Evolutionary conservation across 495 filamentous ascomycete species (phyloP).

Genomic region (Aspergillus coremiiformis): DNA sequence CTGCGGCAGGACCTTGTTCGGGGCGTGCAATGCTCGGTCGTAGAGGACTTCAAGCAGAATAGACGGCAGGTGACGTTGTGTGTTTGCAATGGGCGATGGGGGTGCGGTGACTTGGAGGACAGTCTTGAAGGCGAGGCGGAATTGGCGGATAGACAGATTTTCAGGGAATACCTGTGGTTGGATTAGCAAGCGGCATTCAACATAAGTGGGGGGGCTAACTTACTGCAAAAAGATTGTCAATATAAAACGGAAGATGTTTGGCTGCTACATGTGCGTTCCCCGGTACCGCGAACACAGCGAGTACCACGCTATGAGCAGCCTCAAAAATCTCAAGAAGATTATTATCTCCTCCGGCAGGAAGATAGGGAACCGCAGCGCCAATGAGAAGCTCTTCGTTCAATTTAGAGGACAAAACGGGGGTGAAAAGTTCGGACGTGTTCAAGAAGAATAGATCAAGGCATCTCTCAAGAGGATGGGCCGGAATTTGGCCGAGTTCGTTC

Average conservation of each 20-base stretch:
- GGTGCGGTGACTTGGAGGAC: conserved; percentile 80
- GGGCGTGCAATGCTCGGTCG: conserved; percentile 53
- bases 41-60: conserved; percentile 75
- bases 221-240: conserved; percentile 72
- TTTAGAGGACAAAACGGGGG: conserved; percentile 54
- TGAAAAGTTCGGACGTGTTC: conserved; percentile 82
- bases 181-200: conserved; percentile 14
- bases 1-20: conserved; percentile 41
- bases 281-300: conserved; percentile 75
- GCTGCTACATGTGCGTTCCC: conserved; percentile 64
- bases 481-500: conserved; percentile 53
- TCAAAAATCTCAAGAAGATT: conserved; percentile 76
- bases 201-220: conserved; percentile 10
- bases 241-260: conserved; percentile 75
- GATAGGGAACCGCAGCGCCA: conserved; percentile 67
- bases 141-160: conserved; percentile 80
- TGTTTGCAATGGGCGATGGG: conserved; percentile 62
- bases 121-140: conserved; percentile 87
- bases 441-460: conserved; percentile 87
- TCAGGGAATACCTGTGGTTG: conserved; percentile 58
- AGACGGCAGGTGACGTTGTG: conserved; percentile 68
- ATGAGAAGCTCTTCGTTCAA: conserved; percentile 68
- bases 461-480: conserved; percentile 66
- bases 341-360: conserved; percentile 56
- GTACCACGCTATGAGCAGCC: conserved; percentile 79